phyloP scores from a whole-genome alignment of 768 basidiomycete species.

The Mycena filopes region DNA sequence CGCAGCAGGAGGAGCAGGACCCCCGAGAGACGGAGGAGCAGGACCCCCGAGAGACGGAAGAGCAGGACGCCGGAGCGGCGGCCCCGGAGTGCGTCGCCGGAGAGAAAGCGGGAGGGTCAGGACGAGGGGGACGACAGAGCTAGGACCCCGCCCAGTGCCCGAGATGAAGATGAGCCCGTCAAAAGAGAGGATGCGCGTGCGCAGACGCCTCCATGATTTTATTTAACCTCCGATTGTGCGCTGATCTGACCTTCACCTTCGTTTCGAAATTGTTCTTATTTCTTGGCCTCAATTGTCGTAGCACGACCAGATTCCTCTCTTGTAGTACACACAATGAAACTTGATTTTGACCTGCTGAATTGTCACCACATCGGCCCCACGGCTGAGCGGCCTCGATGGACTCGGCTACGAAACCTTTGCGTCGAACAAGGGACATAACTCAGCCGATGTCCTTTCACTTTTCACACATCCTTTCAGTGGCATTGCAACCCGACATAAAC shows the following conservation, averaged over 20 bases:
- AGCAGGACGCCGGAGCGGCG: conserved; percentile 48
- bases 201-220: conserved; percentile 67
- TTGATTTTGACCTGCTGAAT: not conserved
- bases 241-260: conserved; percentile 6
- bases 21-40: conserved; percentile 58
- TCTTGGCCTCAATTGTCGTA: conserved; percentile 16
- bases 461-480: not conserved
- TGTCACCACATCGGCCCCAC: too few species aligned
- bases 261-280: not conserved
- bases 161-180: conserved; percentile 46
- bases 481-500: conserved; percentile 21
- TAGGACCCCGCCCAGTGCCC: conserved; percentile 57
- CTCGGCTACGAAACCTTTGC: not conserved
- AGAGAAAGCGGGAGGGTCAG: conserved; percentile 48
- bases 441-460: not conserved
- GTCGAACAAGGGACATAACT: conserved; percentile 22
- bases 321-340: conserved; percentile 23
- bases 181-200: conserved; percentile 64
- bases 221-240: conserved; percentile 28
- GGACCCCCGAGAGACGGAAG: conserved; percentile 57
- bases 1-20: conserved; percentile 61
- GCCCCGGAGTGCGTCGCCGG: conserved; percentile 52
- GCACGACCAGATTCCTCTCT: conserved; percentile 8
- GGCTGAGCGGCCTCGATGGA: too few species aligned
- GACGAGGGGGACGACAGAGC: conserved; percentile 55